Percentiles rank a stretch among this genome's conserved stretches.
These are phyloP conservation scores for Diddensiella caesifluorescens DNA, from an alignment of 805 yeast genomes.

Conservation along the genomic window DNA sequence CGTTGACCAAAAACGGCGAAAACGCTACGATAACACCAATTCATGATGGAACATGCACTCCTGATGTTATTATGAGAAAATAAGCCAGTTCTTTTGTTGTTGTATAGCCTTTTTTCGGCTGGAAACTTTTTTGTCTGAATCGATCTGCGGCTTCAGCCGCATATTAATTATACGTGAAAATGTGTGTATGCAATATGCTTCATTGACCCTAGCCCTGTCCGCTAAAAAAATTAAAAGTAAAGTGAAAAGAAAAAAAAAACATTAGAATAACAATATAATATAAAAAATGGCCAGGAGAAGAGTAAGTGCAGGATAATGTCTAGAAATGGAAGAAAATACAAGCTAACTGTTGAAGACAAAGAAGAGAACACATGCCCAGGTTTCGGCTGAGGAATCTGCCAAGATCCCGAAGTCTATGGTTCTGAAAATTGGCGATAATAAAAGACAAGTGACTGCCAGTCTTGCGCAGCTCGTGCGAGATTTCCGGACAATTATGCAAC, in stretches of 20 bases:
- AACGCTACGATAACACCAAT: no score
- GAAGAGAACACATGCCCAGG: conserved; percentile 78
- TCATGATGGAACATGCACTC: no score
- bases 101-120: no score
- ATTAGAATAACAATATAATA: no score
- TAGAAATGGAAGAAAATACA: conserved; percentile 13
- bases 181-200: no score
- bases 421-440: conserved; percentile 70
- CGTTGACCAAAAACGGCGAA: no score
- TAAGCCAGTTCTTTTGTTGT: no score
- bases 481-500: conserved; percentile 87
- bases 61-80: no score
- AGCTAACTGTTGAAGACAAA: conserved; percentile 43
- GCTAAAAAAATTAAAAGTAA: neutral
- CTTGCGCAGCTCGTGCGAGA: conserved; percentile 81
- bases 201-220: no score
- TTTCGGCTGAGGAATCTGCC: conserved; percentile 58
- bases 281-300: conserved; percentile 49
- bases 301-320: conserved; percentile 32
- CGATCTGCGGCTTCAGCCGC: no score
- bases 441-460: conserved; percentile 62
- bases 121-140: no score
- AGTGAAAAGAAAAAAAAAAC: neutral
- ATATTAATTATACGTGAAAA: no score
- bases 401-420: conserved; percentile 93